These are phyloP conservation scores for Lepidium didymum DNA, from an alignment of 345 rosid species.

Conservation along the genomic window DNA sequence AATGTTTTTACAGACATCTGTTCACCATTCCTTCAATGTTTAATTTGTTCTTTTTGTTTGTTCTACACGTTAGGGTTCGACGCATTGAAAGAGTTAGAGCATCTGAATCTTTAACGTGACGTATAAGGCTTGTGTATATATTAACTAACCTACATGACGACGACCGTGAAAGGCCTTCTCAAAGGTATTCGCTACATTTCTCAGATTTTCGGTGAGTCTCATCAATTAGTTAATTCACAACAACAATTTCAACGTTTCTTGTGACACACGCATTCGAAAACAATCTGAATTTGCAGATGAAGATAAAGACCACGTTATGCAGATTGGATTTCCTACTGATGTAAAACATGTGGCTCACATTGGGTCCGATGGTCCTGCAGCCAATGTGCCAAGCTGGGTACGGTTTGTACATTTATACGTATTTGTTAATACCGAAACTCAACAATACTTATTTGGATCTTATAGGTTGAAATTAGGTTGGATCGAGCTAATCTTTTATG, in stretches of 20 bases:
- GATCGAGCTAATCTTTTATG: too few relatives aligned
- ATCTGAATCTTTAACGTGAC: constrained; percentile 5
- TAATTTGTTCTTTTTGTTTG: not conserved
- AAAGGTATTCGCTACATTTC: constrained; percentile 51
- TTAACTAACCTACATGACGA: not conserved
- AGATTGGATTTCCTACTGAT: constrained; percentile 72
- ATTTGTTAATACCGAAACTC: not conserved
- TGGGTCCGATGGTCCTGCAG: constrained; percentile 59
- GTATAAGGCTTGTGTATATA: too few relatives aligned
- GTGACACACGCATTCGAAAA: not conserved
- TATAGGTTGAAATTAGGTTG: too few relatives aligned
- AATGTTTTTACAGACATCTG: not conserved
- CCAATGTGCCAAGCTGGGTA: constrained; percentile 62
- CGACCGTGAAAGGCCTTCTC: constrained; percentile 47
- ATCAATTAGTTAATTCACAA: not conserved
- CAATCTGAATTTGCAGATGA: constrained; percentile 28
- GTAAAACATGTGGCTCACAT: constrained; percentile 81
- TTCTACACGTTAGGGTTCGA: constrained; percentile 12
- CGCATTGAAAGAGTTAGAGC: not conserved
- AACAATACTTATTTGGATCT: too few relatives aligned
- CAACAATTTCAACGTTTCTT: not conserved
- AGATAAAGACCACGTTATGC: constrained; percentile 49
- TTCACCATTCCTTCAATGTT: not conserved
- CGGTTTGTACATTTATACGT: constrained; percentile 6
- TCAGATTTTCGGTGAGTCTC: constrained; percentile 47